Conservation (phyloP, 495 filamentous ascomycete genomes). For the Tirmania nivea region DNA sequence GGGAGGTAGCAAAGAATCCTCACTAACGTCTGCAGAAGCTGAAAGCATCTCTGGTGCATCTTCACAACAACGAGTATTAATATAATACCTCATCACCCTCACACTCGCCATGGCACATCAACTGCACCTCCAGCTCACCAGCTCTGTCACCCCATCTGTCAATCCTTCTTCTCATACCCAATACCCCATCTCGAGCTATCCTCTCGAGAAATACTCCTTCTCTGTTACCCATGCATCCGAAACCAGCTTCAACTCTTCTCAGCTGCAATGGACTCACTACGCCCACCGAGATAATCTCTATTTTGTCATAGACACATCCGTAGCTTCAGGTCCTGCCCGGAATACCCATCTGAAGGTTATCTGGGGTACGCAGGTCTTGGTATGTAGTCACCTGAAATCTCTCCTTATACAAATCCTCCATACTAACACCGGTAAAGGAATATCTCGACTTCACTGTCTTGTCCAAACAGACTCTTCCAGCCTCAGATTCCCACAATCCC, state of each 20-base stretch:
- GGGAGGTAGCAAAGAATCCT: not conserved
- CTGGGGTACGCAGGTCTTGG: constrained; percentile 23
- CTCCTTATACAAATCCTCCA: not conserved
- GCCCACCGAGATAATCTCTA: constrained; percentile 22
- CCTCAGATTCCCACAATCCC: constrained; percentile 1
- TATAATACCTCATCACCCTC: too few relatives aligned
- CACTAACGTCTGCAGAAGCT: not conserved
- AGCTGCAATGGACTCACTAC: constrained; percentile 19
- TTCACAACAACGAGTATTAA: too few relatives aligned
- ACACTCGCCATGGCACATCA: not conserved
- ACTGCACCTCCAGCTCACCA: constrained; percentile 1
- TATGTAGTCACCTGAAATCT: constrained; percentile 7
- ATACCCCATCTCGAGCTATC: constrained; percentile 13
- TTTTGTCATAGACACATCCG: constrained; percentile 15
- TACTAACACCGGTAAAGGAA: constrained; percentile 2
- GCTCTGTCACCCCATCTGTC: not conserved
- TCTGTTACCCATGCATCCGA: constrained; percentile 12
- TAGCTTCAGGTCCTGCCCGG: not conserved
- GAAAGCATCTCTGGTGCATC: too few relatives aligned
- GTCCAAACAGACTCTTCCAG: constrained; percentile 1
- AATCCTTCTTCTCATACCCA: not conserved
- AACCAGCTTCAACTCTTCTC: constrained; percentile 7
- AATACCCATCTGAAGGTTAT: constrained; percentile 21
- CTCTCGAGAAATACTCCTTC: constrained; percentile 21
- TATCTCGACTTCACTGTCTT: constrained; percentile 11